phyloP scores from a whole-genome alignment of 2,329 filamentous ascomycete genomes.

The Monilinia aucupariae region DNA sequence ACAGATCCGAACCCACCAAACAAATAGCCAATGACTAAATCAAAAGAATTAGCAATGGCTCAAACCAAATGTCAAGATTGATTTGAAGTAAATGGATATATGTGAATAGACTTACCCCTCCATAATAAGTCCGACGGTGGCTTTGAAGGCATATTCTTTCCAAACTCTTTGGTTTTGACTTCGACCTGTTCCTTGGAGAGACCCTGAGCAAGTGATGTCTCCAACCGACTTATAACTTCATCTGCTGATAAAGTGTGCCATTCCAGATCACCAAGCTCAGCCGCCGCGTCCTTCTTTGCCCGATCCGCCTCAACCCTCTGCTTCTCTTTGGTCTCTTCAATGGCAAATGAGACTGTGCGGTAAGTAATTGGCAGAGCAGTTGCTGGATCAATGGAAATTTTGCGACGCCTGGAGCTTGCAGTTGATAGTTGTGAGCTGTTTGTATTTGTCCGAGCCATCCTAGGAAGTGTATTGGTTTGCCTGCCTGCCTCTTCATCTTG shows the following conservation, averaged over 20 bases:
- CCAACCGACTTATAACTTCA: constrained; percentile 53
- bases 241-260: constrained; percentile 58
- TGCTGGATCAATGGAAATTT: constrained; percentile 36
- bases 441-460: constrained; percentile 20
- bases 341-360: constrained; percentile 50
- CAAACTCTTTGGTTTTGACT: constrained; percentile 52
- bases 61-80: not conserved
- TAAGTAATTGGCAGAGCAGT: constrained; percentile 47
- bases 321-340: constrained; percentile 48
- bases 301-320: constrained; percentile 39
- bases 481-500: constrained; percentile 18
- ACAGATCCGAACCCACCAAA: constrained; percentile 72
- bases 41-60: not conserved
- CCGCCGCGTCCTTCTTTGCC: constrained; percentile 40
- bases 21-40: constrained; percentile 56
- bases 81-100: not conserved
- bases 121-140: constrained; percentile 54
- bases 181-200: constrained; percentile 53
- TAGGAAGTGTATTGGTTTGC: constrained; percentile 1
- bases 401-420: constrained; percentile 20
- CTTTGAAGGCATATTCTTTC: constrained; percentile 60
- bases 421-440: constrained; percentile 20
- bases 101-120: constrained; percentile 33
- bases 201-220: constrained; percentile 50
- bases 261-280: constrained; percentile 56